A percentile compares a stretch with the other conserved stretches of the same genome.
Conservation (phyloP, 1,284 basidiomycete species). For the Moesziomyces aphidis region DNA sequence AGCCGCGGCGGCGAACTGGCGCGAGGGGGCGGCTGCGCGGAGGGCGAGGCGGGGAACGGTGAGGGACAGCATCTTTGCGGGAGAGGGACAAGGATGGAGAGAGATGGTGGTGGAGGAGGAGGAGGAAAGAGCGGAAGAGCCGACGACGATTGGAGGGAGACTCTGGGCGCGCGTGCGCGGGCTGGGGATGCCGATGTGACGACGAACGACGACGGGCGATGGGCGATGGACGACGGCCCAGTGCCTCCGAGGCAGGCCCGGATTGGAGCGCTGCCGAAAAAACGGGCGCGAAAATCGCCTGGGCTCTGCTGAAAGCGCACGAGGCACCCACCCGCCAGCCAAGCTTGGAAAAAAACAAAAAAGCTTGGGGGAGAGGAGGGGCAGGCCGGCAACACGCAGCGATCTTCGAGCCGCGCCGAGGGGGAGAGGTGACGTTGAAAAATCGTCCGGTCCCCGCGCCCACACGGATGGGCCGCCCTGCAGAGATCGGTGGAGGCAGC, state of each 20-base stretch:
- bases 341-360: background rate
- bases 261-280: too few species aligned
- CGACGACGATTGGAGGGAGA: too few species aligned
- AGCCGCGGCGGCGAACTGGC: constrained; percentile 62
- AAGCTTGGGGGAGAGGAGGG: background rate
- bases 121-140: background rate
- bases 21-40: constrained; percentile 56
- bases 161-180: too few species aligned
- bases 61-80: constrained; percentile 60
- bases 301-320: background rate
- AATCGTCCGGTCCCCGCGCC: background rate
- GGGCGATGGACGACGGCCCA: too few species aligned
- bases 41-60: constrained; percentile 63
- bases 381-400: background rate
- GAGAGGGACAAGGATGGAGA: constrained; percentile 14
- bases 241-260: too few species aligned
- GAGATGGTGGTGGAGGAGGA: constrained; percentile 21
- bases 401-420: constrained; percentile 9
- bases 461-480: too few species aligned
- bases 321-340: background rate
- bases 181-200: background rate
- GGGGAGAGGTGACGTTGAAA: background rate
- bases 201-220: background rate
- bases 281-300: background rate
- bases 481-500: constrained; percentile 27